Conservation (phyloP, 1,284 basidiomycete genomes). For the Ceratobasidium sp. region DNA sequence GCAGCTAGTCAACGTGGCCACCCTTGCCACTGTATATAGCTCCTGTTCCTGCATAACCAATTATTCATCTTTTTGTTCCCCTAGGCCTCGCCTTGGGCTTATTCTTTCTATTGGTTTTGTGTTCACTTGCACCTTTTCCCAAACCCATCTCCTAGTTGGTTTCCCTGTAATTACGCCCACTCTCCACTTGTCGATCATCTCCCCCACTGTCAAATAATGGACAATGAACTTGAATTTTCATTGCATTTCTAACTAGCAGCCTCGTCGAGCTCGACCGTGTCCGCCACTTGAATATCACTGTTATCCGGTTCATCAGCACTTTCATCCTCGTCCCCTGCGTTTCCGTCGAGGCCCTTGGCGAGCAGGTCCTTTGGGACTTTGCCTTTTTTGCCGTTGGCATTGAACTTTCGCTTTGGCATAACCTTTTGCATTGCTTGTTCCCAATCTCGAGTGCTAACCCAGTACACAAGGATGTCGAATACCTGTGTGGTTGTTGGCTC, state of each 20-base stretch:
- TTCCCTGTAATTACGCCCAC: conserved; percentile 30
- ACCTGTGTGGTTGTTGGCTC: conserved; percentile 57
- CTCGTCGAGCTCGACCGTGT: neutral
- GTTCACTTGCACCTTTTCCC: neutral
- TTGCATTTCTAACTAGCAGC: neutral
- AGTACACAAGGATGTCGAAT: conserved; percentile 91
- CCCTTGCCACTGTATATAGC: conserved; percentile 36
- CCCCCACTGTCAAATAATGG: conserved; percentile 21
- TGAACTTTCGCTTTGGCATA: conserved; percentile 90
- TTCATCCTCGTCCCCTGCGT: conserved; percentile 30
- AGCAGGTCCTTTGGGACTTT: conserved; percentile 48
- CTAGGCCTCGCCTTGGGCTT: neutral
- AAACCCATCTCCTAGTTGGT: neutral
- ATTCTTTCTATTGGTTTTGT: neutral
- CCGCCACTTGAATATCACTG: neutral
- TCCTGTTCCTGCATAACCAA: conserved; percentile 15
- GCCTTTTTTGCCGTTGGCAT: conserved; percentile 55
- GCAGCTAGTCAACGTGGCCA: conserved; percentile 14
- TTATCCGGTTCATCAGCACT: neutral
- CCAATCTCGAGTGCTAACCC: conserved; percentile 87
- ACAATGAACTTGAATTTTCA: conserved; percentile 6
- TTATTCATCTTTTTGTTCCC: conserved; percentile 18
- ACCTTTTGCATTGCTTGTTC: conserved; percentile 83
- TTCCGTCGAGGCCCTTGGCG: conserved; percentile 51
- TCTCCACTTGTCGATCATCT: neutral